Evolutionary conservation across 345 rosid genomes (phyloP).

Genomic region (Mercurialis annua): DNA sequence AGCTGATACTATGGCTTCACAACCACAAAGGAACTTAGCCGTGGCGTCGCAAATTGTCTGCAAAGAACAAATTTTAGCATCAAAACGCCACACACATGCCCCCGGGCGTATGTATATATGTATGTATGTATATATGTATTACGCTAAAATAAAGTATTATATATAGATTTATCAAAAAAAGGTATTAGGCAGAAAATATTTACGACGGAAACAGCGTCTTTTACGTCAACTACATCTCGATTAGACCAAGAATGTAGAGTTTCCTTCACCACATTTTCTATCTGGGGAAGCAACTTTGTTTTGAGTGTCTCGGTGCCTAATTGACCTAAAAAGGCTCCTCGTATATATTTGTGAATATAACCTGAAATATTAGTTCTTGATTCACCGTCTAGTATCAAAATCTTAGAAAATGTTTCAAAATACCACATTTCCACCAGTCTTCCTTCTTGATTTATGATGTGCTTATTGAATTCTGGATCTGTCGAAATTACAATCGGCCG

Average conservation of each 20-base stretch:
- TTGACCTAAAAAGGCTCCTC: constrained; percentile 7
- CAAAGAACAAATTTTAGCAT: too few species aligned
- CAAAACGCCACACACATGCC: too few species aligned
- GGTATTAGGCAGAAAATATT: too few species aligned
- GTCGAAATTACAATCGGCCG: constrained; percentile 24
- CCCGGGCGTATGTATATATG: too few species aligned
- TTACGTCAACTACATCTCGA: constrained; percentile 22
- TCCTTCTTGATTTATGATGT: constrained; percentile 26
- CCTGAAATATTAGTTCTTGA: background rate
- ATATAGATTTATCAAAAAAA: too few species aligned
- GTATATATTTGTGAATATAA: constrained; percentile 20
- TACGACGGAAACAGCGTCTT: background rate
- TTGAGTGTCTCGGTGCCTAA: constrained; percentile 29
- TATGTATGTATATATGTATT: too few species aligned
- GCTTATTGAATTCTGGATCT: constrained; percentile 31
- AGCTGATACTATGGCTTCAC: too few species aligned
- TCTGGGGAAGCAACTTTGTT: constrained; percentile 15
- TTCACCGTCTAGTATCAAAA: background rate
- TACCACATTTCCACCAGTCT: constrained; percentile 23
- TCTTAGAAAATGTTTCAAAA: constrained; percentile 23
- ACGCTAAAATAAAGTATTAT: too few species aligned
- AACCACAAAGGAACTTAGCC: too few species aligned
- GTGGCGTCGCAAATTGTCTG: too few species aligned
- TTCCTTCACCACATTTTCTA: constrained; percentile 14
- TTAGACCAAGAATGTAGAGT: constrained; percentile 18